Base-by-base conservation (phyloP, 2,329 filamentous ascomycete genomes). In the Trichoderma pleuroti region DNA sequence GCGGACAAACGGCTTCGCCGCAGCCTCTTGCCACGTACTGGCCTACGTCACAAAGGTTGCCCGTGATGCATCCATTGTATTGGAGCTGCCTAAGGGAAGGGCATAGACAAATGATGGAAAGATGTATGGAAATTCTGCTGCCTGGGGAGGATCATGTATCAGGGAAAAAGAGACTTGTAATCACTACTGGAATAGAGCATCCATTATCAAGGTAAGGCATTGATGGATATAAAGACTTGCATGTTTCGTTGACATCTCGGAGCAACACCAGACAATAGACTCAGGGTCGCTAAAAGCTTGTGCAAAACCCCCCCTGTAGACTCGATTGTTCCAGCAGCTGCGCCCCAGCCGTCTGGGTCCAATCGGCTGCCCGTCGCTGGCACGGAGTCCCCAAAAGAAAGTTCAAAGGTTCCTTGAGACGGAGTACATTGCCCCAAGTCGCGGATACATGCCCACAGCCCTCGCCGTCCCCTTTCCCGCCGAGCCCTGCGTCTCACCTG, bases 21-120 rank as follows among this genome's bases (percentile, higher is more conserved):
- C 71, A 71, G 67, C 63, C 63, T 64, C 65, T 54, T 59, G 73
- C 73, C 73, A 72, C 73, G 73, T 74, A 74, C 61, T 18, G 34
- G 72, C 63, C 54, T 73, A 74, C 73, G 73, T 74, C 72, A 74
- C 70, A 71, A 64, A 60, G 68, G 61, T 30, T 60, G 61, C 46
- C 30, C 21, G 14, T 34, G 49, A 32, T 46, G 34, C n/a, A 32
- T 39, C 26, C 24, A n/a, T 28, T 18, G 42, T 26, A 36, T 36
- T 62, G 10, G 28, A 60, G 52, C 21, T 70, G 68, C 68, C 68
- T 70, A n/a, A 14, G 42, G 36, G 49, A 32, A 32, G 26, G n/a
- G 8, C 11, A 18, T n/a, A 7, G 46, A 21, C 7, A 30, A 21
- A 5, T 11, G 26, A 16, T n/a, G 12, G 32, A 18, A 62, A 24